Evolutionary conservation across 176 grass and related monocot genomes (phyloP).

Genomic region (Raddia guianensis): DNA sequence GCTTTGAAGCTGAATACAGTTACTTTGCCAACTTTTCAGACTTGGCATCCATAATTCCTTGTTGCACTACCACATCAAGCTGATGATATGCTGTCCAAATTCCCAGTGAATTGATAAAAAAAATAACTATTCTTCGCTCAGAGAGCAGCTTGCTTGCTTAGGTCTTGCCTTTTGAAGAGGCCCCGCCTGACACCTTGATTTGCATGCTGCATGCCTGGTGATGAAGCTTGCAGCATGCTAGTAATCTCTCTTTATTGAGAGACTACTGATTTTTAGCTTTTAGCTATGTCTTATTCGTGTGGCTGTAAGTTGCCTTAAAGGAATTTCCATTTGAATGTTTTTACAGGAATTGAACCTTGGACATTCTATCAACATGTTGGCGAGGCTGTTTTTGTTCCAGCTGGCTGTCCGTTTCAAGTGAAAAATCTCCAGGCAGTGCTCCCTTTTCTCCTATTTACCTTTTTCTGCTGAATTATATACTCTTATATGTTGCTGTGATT

Average conservation of each 20-base stretch:
- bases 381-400: conserved; percentile 89
- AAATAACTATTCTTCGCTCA: background rate
- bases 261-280: conserved; percentile 18
- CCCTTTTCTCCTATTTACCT: conserved; percentile 11
- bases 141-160: conserved; percentile 29
- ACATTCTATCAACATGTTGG: conserved; percentile 81
- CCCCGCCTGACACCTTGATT: conserved; percentile 21
- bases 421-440: conserved; percentile 78
- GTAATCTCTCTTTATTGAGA: conserved; percentile 18
- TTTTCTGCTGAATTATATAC: background rate
- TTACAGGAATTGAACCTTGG: conserved; percentile 79
- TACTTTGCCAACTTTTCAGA: conserved; percentile 28
- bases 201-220: background rate
- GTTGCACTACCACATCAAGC: conserved; percentile 11
- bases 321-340: conserved; percentile 32
- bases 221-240: conserved; percentile 8
- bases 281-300: conserved; percentile 13
- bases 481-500: background rate
- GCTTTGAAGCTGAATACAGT: background rate
- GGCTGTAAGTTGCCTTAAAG: conserved; percentile 22
- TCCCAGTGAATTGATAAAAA: conserved; percentile 4
- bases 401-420: conserved; percentile 97
- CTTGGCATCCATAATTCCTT: conserved; percentile 8
- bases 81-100: conserved; percentile 25
- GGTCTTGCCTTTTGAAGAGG: conserved; percentile 2